Base-by-base conservation (phyloP, 371 early-diverging fungal species). In the Lichtheimia corymbifera region DNA sequence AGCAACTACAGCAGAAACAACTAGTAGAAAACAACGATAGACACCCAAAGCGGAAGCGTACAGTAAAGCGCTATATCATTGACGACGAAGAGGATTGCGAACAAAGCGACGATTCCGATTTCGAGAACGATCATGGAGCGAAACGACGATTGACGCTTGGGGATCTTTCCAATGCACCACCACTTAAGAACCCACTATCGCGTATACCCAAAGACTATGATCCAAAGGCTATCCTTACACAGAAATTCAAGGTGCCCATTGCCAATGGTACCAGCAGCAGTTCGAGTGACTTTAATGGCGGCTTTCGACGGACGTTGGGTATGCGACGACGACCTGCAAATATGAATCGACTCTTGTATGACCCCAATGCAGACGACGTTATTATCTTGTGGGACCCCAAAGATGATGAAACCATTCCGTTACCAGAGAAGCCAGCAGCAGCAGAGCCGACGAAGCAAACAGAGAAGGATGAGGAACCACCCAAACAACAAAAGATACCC, bases 321-420 rank as follows among this genome's bases (percentile, higher is more conserved):
- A 72, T 89, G 53, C 83, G 89, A 12, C 72, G 88, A 27, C 75
- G 82, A 20, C 55, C 76, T 17, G 71, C 64, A 0, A 62, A 80
- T 5, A 68, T 74, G 24, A 75, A 68, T 20, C 84, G 91, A 24
- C 88, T 93, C 3, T 79, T 93, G 15, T 91, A 96, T 61, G 96
- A 94, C 57, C 94, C 94, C 15, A 89, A 90, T 12, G 89, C 87
- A 11, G 90, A 89, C 50, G 93, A 85, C 18, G 95, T 97, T 0
- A 82, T 97, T 25, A 84, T 97, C 3, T 72, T 97, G 7, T 94
- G 91, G 76, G 84, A 87, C 42, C 96, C 97, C 9, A 79, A 78
- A 15, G 82, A 83, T 1, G 77, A 74, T 73, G 70, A 40, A 67
- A 70, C 12, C 77, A 82, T 45, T 62, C 76, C 59, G 71, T 76